Conservation (phyloP, 768 basidiomycete genomes). For the Candolleomyces efflorescens region DNA sequence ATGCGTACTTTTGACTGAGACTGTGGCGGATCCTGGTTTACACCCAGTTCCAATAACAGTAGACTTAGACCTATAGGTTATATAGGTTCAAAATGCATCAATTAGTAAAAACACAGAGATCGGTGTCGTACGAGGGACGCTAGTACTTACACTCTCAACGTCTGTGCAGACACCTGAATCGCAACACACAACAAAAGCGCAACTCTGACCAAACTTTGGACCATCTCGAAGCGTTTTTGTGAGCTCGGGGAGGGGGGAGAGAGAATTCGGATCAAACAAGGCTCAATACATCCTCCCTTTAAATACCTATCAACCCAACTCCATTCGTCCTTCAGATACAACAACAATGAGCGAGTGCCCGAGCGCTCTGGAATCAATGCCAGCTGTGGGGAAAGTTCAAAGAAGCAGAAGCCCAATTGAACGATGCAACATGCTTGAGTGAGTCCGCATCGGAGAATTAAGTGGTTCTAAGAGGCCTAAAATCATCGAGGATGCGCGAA, state of each 20-base stretch:
- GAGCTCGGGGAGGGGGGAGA: background rate
- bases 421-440: too few relatives aligned
- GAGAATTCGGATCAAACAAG: background rate
- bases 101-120: background rate
- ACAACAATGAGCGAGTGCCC: background rate
- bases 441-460: background rate
- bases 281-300: too few relatives aligned
- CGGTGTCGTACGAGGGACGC: too few relatives aligned
- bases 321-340: background rate
- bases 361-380: background rate
- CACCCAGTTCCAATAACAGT: background rate
- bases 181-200: background rate
- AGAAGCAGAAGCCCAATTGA: background rate
- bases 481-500: background rate
- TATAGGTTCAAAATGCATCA: background rate
- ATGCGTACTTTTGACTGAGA: background rate
- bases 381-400: background rate
- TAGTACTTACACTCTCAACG: background rate
- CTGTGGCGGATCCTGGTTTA: background rate
- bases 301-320: background rate
- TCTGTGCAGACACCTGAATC: background rate
- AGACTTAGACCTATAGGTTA: background rate
- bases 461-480: background rate
- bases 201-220: background rate
- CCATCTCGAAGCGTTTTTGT: background rate